Evolutionary conservation across 2,329 filamentous ascomycete genomes (phyloP), one percentile per base, ranked within the genome.

Genomic region (Xenosphaeropsis pyriputrescens): DNA sequence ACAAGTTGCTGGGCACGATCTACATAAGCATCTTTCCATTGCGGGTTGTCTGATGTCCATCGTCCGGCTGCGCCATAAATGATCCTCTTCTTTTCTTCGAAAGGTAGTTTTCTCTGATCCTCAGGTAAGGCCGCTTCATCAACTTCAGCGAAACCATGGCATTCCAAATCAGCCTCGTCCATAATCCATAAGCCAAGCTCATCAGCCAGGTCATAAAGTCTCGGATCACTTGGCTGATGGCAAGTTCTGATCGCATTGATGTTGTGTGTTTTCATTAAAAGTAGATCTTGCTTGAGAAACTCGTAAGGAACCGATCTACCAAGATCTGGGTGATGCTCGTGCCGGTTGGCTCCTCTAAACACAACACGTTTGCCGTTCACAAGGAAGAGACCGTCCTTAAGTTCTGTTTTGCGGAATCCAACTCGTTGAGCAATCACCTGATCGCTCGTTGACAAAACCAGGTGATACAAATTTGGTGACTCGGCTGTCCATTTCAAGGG

Each of bases 401-500:
- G 58, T 44, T 73, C 67, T 5, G 70, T 59, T 15, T 59, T 57
- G 3, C 68, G 61, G 50, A 75, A 74, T 2, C 70, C 70, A 17
- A 72, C 55, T n/a, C 57, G 56, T 29, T 71, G 67, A 47, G 6
- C 69, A 41, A 12, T 60, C 54, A 18, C 16, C 9, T 39, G 37
- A 16, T 18, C 16, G 13, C 13, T 22, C 9, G 66, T 52, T 0
- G 59, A 52, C 2, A 74, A 55, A 4, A 64, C 55, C 1, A 77
- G 55, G 1, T 63, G 57, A 46, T 82, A 81, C 0, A 81, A 62
- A 37, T 72, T 62, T 0, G 77, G 77, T 0, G 68, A 72, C 50
- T 83, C 78, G 1, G 78, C 78, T 0, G 75, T 79, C 78, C 77
- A 81, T 45, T 79, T 74, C n/a, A 59, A 50, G 0, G 75, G 75